These are phyloP conservation scores for Mycena galericulata DNA, from an alignment of 768 basidiomycete species.

Conservation along the genomic window DNA sequence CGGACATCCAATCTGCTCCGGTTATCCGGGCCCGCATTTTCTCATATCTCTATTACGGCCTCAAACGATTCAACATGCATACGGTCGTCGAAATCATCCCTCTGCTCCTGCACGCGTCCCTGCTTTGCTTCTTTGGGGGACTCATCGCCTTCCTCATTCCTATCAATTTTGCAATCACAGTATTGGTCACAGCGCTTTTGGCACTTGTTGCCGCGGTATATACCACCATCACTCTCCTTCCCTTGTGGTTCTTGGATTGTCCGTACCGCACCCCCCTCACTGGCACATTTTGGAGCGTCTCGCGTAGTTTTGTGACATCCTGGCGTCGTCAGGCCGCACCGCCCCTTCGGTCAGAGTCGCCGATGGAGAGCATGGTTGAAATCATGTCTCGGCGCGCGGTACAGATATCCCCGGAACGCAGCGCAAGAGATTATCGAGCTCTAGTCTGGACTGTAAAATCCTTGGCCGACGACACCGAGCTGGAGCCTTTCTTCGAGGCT, in stretches of 20 bases:
- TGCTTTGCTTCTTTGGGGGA: neutral
- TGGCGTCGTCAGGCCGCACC: too few species aligned
- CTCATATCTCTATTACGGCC: neutral
- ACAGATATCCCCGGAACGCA: neutral
- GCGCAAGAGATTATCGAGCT: neutral
- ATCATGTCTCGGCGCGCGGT: neutral
- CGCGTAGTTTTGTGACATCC: too few species aligned
- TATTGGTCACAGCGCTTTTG: neutral
- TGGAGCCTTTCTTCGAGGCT: conserved; percentile 14
- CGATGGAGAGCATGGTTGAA: neutral
- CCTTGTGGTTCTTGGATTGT: neutral
- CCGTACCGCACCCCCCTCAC: neutral
- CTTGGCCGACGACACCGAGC: neutral
- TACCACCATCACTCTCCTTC: neutral
- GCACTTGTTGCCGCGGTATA: neutral
- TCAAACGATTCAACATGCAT: conserved; percentile 5
- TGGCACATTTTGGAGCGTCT: neutral
- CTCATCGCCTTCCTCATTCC: neutral
- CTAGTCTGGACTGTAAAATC: conserved; percentile 2
- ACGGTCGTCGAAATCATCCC: neutral
- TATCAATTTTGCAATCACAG: neutral
- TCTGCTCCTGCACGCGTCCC: neutral
- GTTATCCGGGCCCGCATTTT: neutral
- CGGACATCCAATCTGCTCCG: neutral
- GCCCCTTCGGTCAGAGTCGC: too few species aligned